Evolutionary conservation across 2,329 filamentous ascomycete species (phyloP), one percentile per base, ranked within the genome.

Genomic region (Fusarium piperis): DNA sequence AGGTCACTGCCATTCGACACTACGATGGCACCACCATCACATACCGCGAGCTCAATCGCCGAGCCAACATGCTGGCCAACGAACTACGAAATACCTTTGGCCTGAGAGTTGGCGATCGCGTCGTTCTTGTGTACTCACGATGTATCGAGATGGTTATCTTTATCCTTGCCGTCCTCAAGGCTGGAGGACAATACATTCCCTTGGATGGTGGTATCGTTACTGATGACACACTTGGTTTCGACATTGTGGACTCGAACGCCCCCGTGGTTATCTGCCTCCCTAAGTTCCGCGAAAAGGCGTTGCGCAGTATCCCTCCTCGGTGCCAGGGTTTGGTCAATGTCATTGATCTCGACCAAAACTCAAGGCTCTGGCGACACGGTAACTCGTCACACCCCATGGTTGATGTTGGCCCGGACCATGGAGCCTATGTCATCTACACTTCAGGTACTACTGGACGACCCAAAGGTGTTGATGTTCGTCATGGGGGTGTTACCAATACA

Each of bases 381-480:
- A 67, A 70, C 39, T 51, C 69, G 6, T 28, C 38, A 6, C 44
- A 70, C 15, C 69, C 69, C 1, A 64, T 33, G 36, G 69, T 72
- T 1, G 46, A 72, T 6, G 65, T 72, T 0, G 35, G 39, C 1
- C 51, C 69, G 6, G 23, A 72, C 10, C 41, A 72, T 8, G 69
- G 69, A n/a, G 69, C 69, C 9, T 72, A 72, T 64, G 55, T 72
- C 13, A 72, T 72, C 15, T 72, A 72, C 58, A 72, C 69, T 32
- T 72, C 69, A 1, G 69, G 69, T 4, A 72, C 69, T 0, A 72
- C 69, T 4, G 69, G 69, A 5, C 23, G 62, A n/a, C 69, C 69
- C 4, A 72, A 72, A 20, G 69, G 69, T 33, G 69, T 72, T 15
- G 69, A 72, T 20, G 69, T 72, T 23, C 63, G 65, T 23, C 69